phyloP scores from a whole-genome alignment of 257 asterid genomes.

The Capsicum pubescens region DNA sequence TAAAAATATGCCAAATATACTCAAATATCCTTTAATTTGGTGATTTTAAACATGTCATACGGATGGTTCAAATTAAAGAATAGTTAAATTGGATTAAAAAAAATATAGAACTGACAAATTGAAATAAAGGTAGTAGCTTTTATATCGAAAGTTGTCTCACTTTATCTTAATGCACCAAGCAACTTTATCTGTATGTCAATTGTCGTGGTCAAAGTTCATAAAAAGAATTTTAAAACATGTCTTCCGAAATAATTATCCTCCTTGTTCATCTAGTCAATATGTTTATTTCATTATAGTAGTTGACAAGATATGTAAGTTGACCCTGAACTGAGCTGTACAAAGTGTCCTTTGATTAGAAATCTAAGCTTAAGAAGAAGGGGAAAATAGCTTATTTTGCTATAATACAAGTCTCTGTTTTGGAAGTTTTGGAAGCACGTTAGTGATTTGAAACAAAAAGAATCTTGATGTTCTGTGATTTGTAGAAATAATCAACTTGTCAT shows the following conservation, averaged over 20 bases:
- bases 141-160: neutral
- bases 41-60: no score
- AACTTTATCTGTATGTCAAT: neutral
- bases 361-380: neutral
- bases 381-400: slow-evolving; percentile 1
- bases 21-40: no score
- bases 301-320: slow-evolving; percentile 27
- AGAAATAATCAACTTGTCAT: slow-evolving; percentile 1
- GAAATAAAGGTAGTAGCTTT: neutral
- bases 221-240: neutral
- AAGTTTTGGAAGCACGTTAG: slow-evolving; percentile 12
- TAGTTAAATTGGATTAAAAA: no score
- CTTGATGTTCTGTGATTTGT: neutral
- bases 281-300: neutral
- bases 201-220: neutral
- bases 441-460: slow-evolving; percentile 23
- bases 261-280: slow-evolving; percentile 11
- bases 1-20: no score
- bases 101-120: no score
- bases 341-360: neutral
- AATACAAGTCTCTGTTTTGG: slow-evolving; percentile 2
- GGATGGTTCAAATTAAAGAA: no score
- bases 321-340: neutral
- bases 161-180: neutral
- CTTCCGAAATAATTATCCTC: neutral